Percentiles rank a stretch among this genome's conserved stretches.
Conservation (phyloP, 331 rosid species). For the Malus hybrid region DNA sequence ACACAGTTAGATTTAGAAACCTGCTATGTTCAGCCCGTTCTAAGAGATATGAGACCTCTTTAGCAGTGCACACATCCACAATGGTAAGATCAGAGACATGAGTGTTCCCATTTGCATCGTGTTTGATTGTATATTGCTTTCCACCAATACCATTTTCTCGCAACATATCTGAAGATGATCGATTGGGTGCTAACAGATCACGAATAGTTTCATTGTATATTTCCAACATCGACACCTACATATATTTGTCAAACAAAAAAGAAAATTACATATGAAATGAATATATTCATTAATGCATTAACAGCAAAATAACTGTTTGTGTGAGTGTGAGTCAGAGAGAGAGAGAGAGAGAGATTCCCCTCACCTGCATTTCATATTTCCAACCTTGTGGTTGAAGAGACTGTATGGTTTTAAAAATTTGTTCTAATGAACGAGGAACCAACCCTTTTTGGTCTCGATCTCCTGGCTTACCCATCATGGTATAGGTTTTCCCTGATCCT, state of each 20-base stretch:
- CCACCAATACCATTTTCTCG: slow-evolving; percentile 72
- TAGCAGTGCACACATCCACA: slow-evolving; percentile 80
- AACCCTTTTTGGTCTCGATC: slow-evolving; percentile 67
- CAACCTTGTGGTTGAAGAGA: slow-evolving; percentile 86
- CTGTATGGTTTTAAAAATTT: slow-evolving; percentile 81
- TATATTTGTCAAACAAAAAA: background rate
- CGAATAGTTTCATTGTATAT: slow-evolving; percentile 91
- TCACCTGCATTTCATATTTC: slow-evolving; percentile 97
- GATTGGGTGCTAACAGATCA: slow-evolving; percentile 67
- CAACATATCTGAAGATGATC: slow-evolving; percentile 33
- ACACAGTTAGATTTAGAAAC: slow-evolving; percentile 24
- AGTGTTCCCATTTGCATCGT: slow-evolving; percentile 73
- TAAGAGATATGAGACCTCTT: slow-evolving; percentile 82
- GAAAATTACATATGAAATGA: slow-evolving; percentile 1
- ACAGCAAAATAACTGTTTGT: background rate
- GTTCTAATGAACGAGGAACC: slow-evolving; percentile 92
- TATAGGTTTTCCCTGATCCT: slow-evolving; percentile 94
- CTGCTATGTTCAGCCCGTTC: slow-evolving; percentile 89
- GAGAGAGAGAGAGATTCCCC: slow-evolving; percentile 1
- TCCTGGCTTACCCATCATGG: slow-evolving; percentile 98
- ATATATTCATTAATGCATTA: background rate
- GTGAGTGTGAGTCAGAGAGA: background rate
- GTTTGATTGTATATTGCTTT: slow-evolving; percentile 82
- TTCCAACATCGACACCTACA: slow-evolving; percentile 95
- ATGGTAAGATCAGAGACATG: slow-evolving; percentile 87